Base-by-base conservation (phyloP, 108 stramenopile species). In the Skeletonema grethae region DNA sequence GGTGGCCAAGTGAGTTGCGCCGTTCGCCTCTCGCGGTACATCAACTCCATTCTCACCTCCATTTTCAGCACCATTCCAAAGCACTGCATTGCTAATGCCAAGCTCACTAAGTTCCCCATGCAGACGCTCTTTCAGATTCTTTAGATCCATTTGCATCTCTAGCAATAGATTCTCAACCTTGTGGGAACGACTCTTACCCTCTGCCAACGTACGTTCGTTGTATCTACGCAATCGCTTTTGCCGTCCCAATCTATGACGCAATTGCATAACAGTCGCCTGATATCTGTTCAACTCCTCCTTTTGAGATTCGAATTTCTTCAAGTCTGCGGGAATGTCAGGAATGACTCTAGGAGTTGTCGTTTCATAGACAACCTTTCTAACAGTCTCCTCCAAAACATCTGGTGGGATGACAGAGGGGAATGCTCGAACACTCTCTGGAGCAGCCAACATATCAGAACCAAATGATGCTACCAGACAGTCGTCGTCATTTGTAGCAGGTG, bases 71-170 rank as follows among this genome's bases (percentile, higher is more conserved):
- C 41, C 41, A 43, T 43, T 43, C 41, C 41, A 43, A 43, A 43
- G 15, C 41, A 43, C 41, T 43, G 41, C 5, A 43, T 43, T 43
- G 41, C 15, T 43, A 43, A 43, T 43, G 13, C 41, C 41, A 43
- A 43, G 41, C 41, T 43, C 41, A 43, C 41, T 43, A 6, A 92
- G 69, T 58, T 94, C 93, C 20, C 83, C 85, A 39, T 88, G 81
- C 3, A 94, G 63, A 18, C 90, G 64, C 11, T 70, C 72, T 59
- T 89, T 90, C 55, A 94, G 61, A 65, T 74, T 88, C 46, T 81
- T 88, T 60, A 94, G 77, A 57, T 94, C 93, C 12, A 85, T 75
- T 39, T 88, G 75, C 93, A 94, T 91, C 61, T 94, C 90, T 15
- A 77, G 32, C n/a, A 94, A 84, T 4, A 94, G 69, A 43, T 61